Evolutionary conservation across 768 basidiomycete species (phyloP).

Genomic region (Dacryopinax primogenitus): DNA sequence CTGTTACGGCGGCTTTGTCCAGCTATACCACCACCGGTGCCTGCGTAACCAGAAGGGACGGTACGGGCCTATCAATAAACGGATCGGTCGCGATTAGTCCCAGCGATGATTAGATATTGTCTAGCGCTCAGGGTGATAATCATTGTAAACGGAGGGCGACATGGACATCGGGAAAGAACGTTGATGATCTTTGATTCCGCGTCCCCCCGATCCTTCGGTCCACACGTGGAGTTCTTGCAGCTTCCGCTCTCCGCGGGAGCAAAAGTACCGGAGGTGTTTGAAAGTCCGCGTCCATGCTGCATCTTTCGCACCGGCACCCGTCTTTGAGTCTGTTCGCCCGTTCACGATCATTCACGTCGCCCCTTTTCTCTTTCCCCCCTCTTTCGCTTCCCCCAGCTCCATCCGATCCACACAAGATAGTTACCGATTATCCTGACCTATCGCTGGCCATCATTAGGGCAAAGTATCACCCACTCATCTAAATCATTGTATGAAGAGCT

Average conservation of each 20-base stretch:
- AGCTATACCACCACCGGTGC: too few species aligned
- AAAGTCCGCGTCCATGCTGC: slow-evolving; percentile 6
- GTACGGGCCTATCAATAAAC: too few species aligned
- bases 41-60: too few species aligned
- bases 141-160: neutral
- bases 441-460: too few species aligned
- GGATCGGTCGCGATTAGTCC: too few species aligned
- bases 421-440: neutral
- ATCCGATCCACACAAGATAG: neutral
- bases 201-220: neutral
- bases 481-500: too few species aligned
- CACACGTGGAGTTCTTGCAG: slow-evolving; percentile 1
- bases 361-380: neutral
- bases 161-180: neutral
- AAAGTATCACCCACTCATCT: too few species aligned
- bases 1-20: neutral
- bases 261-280: neutral
- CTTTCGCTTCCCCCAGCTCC: neutral
- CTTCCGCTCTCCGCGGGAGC: slow-evolving; percentile 8
- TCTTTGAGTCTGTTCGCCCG: neutral
- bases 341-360: neutral
- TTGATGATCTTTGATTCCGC: neutral
- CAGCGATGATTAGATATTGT: neutral
- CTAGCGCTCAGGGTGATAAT: neutral
- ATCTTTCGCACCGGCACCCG: neutral